Base-by-base conservation (phyloP, 371 early-diverging fungal species). In the Cokeromyces recurvatus region DNA sequence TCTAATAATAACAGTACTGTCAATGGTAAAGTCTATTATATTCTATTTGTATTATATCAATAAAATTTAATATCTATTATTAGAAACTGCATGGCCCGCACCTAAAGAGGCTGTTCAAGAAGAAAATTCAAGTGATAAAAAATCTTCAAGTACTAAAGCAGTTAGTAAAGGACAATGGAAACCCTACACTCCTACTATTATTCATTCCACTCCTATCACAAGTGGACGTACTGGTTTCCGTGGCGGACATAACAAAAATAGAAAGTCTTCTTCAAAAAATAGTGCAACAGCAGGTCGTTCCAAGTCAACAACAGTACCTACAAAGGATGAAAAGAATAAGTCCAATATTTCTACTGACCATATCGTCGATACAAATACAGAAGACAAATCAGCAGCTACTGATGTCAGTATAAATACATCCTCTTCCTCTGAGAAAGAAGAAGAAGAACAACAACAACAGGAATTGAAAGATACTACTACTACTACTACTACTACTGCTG, bases 141-240 rank as follows among this genome's bases (percentile, higher is more conserved):
- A 38, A 31, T 38, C 34, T 27, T 17, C 31, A 10, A 46, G 20
- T 19, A 29, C 4, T 31, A 56, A 56, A 29, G 31, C 41, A 15
- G 23, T 56, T 23, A 41, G 51, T 42, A 67, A 52, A 61, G 64
- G 66, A 39, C 69, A 71, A 59, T 75, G 76, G 76, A 69, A 68
- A 9, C 65, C 69, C 11, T 59, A 55, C 38, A 71, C 72, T 14
- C 72, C 76, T 51, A 71, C 65, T 29, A 71, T 75, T 38, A 78
- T 68, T 14, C 78, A 78, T 43, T 50, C 71, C 2, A 63, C 70
- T 23, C 65, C 78, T 23, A 36, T 67, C 16, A 60, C 29, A 7
- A 27, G 7, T 27, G 7, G 29, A 5, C 29, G 29, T 27, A 27
- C n/a, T n/a, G n/a, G n/a, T n/a, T n/a, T n/a, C n/a, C n/a, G n/a